Conservation (phyloP, 148 eudicot genomes). For the Spergularia marina region DNA sequence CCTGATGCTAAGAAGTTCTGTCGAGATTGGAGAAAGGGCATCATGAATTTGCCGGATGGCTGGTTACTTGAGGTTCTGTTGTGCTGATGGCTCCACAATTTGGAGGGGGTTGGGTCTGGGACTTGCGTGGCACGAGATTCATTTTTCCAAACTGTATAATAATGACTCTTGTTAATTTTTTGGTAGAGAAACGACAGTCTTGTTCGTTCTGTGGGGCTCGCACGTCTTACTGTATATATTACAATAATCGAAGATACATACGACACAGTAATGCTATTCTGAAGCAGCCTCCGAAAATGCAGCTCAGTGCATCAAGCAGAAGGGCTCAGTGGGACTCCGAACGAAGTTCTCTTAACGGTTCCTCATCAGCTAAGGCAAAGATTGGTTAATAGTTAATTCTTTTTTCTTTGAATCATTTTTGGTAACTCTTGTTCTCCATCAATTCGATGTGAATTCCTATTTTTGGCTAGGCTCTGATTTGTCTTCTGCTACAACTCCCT, state of each 20-base stretch:
- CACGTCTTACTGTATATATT: conserved; percentile 34
- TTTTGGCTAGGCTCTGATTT: conserved; percentile 28
- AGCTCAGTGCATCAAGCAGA: conserved; percentile 29
- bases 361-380: conserved; percentile 25
- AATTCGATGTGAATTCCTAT: conserved; percentile 25
- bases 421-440: conserved; percentile 25
- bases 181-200: conserved; percentile 38
- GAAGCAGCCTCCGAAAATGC: conserved; percentile 22
- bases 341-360: conserved; percentile 15
- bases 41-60: conserved; percentile 26
- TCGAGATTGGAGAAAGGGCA: conserved; percentile 33
- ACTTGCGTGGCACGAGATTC: conserved; percentile 42
- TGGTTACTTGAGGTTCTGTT: conserved; percentile 23
- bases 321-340: conserved; percentile 19
- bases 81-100: conserved; percentile 28
- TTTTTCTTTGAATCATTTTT: conserved; percentile 27
- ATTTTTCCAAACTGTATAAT: conserved; percentile 62
- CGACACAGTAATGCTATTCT: conserved; percentile 20
- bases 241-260: conserved; percentile 37
- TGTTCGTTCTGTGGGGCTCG: conserved; percentile 34
- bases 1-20: conserved; percentile 33
- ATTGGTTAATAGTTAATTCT: conserved; percentile 24
- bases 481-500: conserved; percentile 28
- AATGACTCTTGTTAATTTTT: conserved; percentile 39
- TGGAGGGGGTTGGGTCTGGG: conserved; percentile 30